Evolutionary conservation across 306 rosid genomes (phyloP).

Genomic region (Cucumis cinereus): DNA sequence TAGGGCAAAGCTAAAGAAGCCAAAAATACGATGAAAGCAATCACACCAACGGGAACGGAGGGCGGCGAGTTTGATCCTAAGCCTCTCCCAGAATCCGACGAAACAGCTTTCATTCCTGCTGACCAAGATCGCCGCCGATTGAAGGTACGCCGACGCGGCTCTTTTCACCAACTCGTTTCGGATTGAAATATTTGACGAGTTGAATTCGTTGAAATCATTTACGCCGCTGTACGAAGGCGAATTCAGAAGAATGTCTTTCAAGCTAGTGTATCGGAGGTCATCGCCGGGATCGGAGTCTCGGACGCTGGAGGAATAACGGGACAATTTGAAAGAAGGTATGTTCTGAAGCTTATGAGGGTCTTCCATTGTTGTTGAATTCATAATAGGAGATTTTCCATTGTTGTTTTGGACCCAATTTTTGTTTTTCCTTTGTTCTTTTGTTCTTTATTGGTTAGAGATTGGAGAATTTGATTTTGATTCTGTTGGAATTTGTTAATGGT

Average conservation of each 20-base stretch:
- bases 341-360: slow-evolving; percentile 2
- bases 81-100: slow-evolving; percentile 30
- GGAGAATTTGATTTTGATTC: background rate
- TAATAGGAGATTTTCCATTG: background rate
- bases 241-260: slow-evolving; percentile 43
- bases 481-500: background rate
- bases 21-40: slow-evolving; percentile 31
- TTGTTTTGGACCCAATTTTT: background rate
- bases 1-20: slow-evolving; percentile 20
- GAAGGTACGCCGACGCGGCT: slow-evolving; percentile 55
- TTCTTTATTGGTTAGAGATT: background rate
- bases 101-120: slow-evolving; percentile 26
- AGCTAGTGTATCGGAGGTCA: slow-evolving; percentile 45
- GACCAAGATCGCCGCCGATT: slow-evolving; percentile 29
- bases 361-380: background rate
- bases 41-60: slow-evolving; percentile 29
- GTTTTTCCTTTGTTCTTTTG: too few relatives aligned
- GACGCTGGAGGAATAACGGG: slow-evolving; percentile 12
- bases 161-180: slow-evolving; percentile 47
- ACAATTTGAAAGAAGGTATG: slow-evolving; percentile 13
- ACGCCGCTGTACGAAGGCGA: slow-evolving; percentile 16
- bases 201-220: slow-evolving; percentile 28
- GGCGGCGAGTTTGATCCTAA: slow-evolving; percentile 15
- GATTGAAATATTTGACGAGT: slow-evolving; percentile 31
- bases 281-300: slow-evolving; percentile 10